These are phyloP conservation scores for Thraustochytrium sp. DNA, from an alignment of 352 stramenopile species.

Conservation along the genomic window DNA sequence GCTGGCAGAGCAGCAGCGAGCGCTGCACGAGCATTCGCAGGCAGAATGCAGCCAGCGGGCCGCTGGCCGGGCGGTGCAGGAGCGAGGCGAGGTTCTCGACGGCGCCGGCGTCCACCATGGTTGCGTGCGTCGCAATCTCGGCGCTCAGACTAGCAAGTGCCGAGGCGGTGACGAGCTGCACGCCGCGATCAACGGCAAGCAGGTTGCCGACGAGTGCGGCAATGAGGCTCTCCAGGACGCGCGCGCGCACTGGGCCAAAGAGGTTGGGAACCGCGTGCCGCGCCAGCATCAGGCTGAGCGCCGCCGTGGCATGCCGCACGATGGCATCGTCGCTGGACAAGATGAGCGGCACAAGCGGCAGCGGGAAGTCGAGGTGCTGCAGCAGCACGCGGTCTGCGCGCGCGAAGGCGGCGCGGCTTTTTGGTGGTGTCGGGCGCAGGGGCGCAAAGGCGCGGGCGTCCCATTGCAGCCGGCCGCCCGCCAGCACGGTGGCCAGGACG, in stretches of 20 bases:
- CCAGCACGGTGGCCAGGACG: too few relatives aligned
- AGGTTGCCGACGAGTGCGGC: not conserved
- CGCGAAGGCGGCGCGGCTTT: too few relatives aligned
- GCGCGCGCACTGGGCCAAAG: not conserved
- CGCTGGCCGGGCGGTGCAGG: not conserved
- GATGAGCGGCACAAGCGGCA: not conserved
- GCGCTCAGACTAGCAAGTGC: not conserved
- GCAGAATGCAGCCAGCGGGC: not conserved
- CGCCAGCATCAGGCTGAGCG: not conserved
- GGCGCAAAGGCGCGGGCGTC: too few relatives aligned
- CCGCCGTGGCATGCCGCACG: not conserved
- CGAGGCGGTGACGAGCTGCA: slow-evolving; percentile 14
- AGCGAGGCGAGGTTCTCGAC: not conserved
- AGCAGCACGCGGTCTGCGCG: not conserved
- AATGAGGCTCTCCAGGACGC: not conserved
- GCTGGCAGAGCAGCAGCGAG: not conserved
- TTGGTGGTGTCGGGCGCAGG: too few relatives aligned
- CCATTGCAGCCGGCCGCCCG: too few relatives aligned
- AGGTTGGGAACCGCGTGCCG: not conserved
- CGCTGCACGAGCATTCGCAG: slow-evolving; percentile 14
- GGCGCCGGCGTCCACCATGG: not conserved
- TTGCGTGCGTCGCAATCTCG: not conserved
- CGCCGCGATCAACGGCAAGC: not conserved
- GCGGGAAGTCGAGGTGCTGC: not conserved
- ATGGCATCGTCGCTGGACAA: not conserved